Base-by-base conservation (phyloP, 2,329 filamentous ascomycete genomes). In the Penicillium sumatraense region DNA sequence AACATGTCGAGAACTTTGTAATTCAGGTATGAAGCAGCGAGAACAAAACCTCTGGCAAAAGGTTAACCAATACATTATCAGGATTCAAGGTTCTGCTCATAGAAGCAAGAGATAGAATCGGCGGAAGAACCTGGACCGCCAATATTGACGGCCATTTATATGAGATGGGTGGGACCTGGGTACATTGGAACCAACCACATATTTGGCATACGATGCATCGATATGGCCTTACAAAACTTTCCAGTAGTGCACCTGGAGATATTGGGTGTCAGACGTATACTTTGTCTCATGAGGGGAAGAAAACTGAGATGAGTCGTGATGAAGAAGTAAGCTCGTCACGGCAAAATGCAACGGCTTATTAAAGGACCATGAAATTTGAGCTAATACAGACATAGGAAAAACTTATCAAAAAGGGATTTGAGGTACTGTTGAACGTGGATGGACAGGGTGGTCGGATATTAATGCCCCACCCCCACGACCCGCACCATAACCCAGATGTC, bases 101-200 rank as follows among this genome's bases (percentile, higher is more conserved):
- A 7, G 51, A 41, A 5, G 38, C 20, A 3, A 24, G 38, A n/a
- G 38, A 41, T 13, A 41, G 38, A 41, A 41, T 41, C 20, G 38
- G 38, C 9, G 38, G 38, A 23, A 20, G 38, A 24, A 41, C 21
- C 6, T 41, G 24, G 9, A 47, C 51, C 1, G 45, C 51, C 9
- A 48, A 48, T 24, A 48, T 48, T 23, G 51, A 48, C 9, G 51
- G 51, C 9, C 45, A 53, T 21, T 20, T 45, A 6, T 53, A 53
- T 11, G 51, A 53, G 18, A 33, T 53, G 35, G 51, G 51, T 1
- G 51, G 42, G 1, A 48, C 51, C 3, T 53, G 51, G 44, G 26
- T 53, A 26, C 35, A 42, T 18, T 53, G 51, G 51, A 35, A 53
- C 21, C 50, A 53, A 21, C 31, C 42, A 4, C 44, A 46, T 23